Evolutionary conservation across 208 protist species (phyloP), one percentile per base, ranked within the genome.

Genomic region (Novymonas esmeraldas): DNA sequence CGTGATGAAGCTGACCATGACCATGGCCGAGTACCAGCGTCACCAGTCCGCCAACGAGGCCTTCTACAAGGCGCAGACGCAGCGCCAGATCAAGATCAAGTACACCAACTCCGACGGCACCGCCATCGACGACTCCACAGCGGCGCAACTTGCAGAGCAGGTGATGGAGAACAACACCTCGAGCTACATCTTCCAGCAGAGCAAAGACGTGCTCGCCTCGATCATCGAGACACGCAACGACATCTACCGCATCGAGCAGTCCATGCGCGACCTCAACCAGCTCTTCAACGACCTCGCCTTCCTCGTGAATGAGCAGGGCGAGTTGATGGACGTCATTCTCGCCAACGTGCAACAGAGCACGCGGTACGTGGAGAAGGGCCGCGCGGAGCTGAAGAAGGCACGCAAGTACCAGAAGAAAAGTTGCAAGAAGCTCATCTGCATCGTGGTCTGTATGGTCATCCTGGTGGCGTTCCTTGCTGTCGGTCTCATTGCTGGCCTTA

Each of bases 71-170:
- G 61, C 77, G 20, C 87, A 93, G 73, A 93, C 89, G 46, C 78
- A 92, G 68, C 87, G 93, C n/a, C 90, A 92, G 65, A 95, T 97
- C 75, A 97, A 94, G 58, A 95, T 92, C 57, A 93, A 92, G 59
- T 95, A 86, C 81, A 93, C 82, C 22, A 93, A 95, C 64, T 69
- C 83, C 1, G 85, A 94, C 66, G 87, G 89, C 33, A 81, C 67
- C 39, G 76, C 79, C 14, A 87, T 97, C 36, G 84, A 93, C 58
- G 90, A 95, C 63, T 71, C 51, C 4, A 84, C 85, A 26, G 90
- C 82, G 31, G 73, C 85, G 67, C 72, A 87, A 60, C 74, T 95
- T 20, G 81, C 93, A 52, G 46, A 85, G 81, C 78, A 89, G 54
- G 88, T 95, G 45, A 54, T 97, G 54, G 88, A 94, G 68, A 84